Evolutionary conservation across 2,329 filamentous ascomycete genomes (phyloP), one percentile per base, ranked within the genome.

Genomic region (Hymenoscyphus albidus): DNA sequence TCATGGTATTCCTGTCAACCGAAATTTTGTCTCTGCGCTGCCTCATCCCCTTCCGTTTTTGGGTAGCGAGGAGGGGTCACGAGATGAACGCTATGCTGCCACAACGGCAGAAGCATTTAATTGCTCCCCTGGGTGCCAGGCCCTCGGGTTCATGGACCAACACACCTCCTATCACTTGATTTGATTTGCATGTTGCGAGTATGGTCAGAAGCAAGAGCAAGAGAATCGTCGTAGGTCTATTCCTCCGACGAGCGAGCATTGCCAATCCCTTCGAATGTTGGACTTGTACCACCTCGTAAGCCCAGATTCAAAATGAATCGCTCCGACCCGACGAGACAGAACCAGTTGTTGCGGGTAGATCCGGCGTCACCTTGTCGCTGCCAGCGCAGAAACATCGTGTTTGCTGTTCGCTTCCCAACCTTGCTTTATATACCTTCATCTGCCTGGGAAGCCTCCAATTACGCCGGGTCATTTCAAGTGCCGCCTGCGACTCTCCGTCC

Each of bases 291-390:
- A 67, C 71, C n/a, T 62, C 42, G 61, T 65, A 68, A 64, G 63
- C 62, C 62, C 58, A 64, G 63, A 66, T 68, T 70, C 62, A 58
- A 70, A 66, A 64, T 68, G 62, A 65, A 67, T 70, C 60, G 58
- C 58, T 44, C 27, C 40, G 44, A 14, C 42, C 55, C 22, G 55
- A 42, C 54, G 42, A 51, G 44, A 63, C 62, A 38, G 66, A 64
- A 58, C 66, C 67, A 68, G 22, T 62, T 61, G 59, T 68, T 63
- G 61, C 56, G 68, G 66, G 68, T 67, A 61, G 59, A 70, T 66
- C 32, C 64, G 68, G 67, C 67, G 68, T 70, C 68, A 71, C 64
- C 63, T 65, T 65, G 55, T 62, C 58, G 59, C 61, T 56, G 61
- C 65, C 66, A 65, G 62, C 61, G 58, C 59, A 64, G 64, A 58